Conservation (phyloP, 2,329 filamentous ascomycete genomes). For the Fusarium robinianum region DNA sequence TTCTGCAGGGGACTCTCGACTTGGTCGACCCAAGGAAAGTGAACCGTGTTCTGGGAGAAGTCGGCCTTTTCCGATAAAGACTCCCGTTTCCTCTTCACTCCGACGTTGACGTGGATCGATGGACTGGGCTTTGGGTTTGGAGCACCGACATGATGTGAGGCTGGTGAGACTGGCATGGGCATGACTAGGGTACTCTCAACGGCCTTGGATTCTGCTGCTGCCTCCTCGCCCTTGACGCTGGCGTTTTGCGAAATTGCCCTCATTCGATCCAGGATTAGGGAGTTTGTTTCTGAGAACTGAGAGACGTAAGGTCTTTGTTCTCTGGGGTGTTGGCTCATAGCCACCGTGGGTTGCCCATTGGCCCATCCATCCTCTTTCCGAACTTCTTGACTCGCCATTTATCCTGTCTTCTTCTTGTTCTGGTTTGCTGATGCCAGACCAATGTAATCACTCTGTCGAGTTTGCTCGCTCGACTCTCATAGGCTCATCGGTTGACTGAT, state of each 20-base stretch:
- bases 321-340: neutral
- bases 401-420: no score
- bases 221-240: neutral
- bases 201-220: neutral
- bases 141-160: slow-evolving; percentile 10
- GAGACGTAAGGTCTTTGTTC: slow-evolving; percentile 34
- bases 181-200: slow-evolving; percentile 23
- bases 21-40: slow-evolving; percentile 30
- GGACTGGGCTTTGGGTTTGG: neutral
- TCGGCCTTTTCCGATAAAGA: slow-evolving; percentile 28
- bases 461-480: no score
- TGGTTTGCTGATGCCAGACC: no score
- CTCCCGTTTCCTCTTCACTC: slow-evolving; percentile 40
- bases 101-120: slow-evolving; percentile 6
- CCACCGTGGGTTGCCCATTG: neutral
- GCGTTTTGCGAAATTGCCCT: slow-evolving; percentile 3
- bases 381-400: neutral
- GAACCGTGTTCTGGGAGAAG: slow-evolving; percentile 41
- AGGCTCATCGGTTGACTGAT: no score
- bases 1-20: slow-evolving; percentile 1
- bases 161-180: slow-evolving; percentile 5
- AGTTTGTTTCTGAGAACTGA: slow-evolving; percentile 38
- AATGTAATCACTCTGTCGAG: no score
- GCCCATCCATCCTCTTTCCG: neutral
- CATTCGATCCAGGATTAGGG: slow-evolving; percentile 38